Evolutionary conservation across 78 protist genomes (phyloP).

Genomic region (Anaeramoeba flamelloides): DNA sequence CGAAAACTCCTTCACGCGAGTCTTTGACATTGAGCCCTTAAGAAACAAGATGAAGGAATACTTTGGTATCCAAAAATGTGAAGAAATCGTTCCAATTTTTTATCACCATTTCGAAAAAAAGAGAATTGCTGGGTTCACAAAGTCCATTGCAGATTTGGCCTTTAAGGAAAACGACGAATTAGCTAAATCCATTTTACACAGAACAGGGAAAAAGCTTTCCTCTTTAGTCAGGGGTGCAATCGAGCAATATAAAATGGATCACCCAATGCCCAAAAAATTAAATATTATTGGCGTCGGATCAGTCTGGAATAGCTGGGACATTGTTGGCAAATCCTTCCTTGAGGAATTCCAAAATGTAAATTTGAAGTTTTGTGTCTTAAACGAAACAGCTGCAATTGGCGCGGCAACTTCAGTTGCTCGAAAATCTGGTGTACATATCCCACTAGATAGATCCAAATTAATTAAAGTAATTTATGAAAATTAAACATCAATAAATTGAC

Average conservation of each 20-base stretch:
- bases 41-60: background rate
- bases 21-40: background rate
- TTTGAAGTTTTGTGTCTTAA: too few relatives aligned
- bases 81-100: background rate
- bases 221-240: too few relatives aligned
- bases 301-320: too few relatives aligned
- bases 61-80: background rate
- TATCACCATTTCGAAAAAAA: background rate
- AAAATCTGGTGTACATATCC: background rate
- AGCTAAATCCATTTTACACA: too few relatives aligned
- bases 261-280: too few relatives aligned
- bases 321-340: too few relatives aligned
- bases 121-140: background rate
- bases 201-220: too few relatives aligned
- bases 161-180: too few relatives aligned
- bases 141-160: background rate
- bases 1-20: background rate
- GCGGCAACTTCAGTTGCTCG: background rate
- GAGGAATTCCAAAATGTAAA: too few relatives aligned
- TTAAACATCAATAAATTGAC: too few relatives aligned
- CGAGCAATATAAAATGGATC: too few relatives aligned
- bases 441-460: background rate
- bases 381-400: background rate
- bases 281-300: too few relatives aligned
- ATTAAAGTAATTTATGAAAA: background rate